These are phyloP conservation scores for Ramularia collo-cygni DNA, from an alignment of 2,329 filamentous ascomycete genomes.

Conservation along the genomic window DNA sequence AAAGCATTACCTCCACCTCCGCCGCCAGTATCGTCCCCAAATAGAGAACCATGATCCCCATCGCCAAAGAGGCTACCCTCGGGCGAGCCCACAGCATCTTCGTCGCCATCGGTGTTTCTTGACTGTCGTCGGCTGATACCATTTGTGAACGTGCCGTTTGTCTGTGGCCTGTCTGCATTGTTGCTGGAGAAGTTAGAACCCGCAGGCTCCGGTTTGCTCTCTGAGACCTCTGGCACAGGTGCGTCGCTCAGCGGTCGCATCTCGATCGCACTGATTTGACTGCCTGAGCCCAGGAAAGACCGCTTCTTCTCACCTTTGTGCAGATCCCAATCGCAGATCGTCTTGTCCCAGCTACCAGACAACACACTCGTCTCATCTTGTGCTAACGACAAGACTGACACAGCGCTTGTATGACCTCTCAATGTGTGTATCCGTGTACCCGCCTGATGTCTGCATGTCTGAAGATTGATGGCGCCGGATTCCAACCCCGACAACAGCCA, in stretches of 20 bases:
- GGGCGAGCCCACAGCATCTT: conserved; percentile 57
- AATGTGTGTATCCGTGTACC: conserved; percentile 80
- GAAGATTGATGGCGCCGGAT: conserved; percentile 85
- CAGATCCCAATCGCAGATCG: conserved; percentile 87
- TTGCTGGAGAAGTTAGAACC: conserved; percentile 69
- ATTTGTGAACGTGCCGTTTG: conserved; percentile 48
- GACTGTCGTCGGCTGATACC: conserved; percentile 16
- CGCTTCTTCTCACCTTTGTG: conserved; percentile 74
- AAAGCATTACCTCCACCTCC: conserved; percentile 47
- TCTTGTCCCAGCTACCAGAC: conserved; percentile 96
- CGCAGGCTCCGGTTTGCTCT: conserved; percentile 54
- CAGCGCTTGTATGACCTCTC: conserved; percentile 79
- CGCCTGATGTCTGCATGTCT: conserved; percentile 89
- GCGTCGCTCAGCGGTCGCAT: conserved; percentile 69
- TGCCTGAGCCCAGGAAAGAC: conserved; percentile 66
- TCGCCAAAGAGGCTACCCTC: conserved; percentile 80
- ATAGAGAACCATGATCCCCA: conserved; percentile 65
- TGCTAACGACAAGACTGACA: conserved; percentile 75
- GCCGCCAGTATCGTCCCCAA: conserved; percentile 59
- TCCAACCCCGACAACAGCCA: conserved; percentile 91
- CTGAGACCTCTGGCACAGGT: conserved; percentile 64
- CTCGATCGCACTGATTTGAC: conserved; percentile 85
- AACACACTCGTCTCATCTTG: conserved; percentile 81
- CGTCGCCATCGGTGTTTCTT: conserved; percentile 34
- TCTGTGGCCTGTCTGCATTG: conserved; percentile 52